Percentiles rank a stretch among this genome's conserved stretches.
These are phyloP conservation scores for Candida saitoana DNA, from an alignment of 805 yeast species.

Conservation along the genomic window DNA sequence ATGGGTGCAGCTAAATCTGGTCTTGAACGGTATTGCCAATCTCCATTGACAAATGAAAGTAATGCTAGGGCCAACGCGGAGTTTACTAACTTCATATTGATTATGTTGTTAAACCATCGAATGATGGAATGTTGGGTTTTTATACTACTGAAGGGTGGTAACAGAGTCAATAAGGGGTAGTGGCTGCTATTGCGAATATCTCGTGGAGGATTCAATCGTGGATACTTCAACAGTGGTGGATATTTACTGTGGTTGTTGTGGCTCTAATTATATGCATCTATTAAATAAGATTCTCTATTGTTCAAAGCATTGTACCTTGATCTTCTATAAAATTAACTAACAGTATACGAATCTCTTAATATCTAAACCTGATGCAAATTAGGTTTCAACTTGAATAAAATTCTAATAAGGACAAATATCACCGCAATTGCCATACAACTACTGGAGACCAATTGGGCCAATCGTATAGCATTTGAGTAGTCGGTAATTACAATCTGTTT, in stretches of 20 bases:
- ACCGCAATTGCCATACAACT: conserved; percentile 15
- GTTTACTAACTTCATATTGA: conserved; percentile 3
- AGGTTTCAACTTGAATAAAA: conserved; percentile 9
- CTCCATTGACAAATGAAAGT: conserved; percentile 15
- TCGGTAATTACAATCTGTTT: conserved; percentile 17
- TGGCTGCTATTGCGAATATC: background rate
- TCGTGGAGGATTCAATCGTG: background rate
- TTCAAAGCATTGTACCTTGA: background rate
- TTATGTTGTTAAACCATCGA: too few relatives aligned
- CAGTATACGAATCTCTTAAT: background rate
- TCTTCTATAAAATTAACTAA: background rate
- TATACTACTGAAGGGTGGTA: too few relatives aligned
- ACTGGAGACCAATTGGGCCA: conserved; percentile 21
- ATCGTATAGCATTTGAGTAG: conserved; percentile 21
- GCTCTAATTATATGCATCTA: too few relatives aligned
- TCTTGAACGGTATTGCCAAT: conserved; percentile 29
- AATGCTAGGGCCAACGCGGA: background rate
- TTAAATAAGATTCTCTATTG: too few relatives aligned
- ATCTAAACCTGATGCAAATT: background rate
- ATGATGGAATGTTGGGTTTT: background rate
- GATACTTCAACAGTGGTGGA: background rate
- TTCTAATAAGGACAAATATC: conserved; percentile 12
- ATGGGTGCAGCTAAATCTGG: conserved; percentile 32
- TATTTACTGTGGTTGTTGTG: too few relatives aligned
- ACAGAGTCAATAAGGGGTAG: too few relatives aligned